Evolutionary conservation across 768 basidiomycete genomes (phyloP).

Genomic region (Lactarius quietus): DNA sequence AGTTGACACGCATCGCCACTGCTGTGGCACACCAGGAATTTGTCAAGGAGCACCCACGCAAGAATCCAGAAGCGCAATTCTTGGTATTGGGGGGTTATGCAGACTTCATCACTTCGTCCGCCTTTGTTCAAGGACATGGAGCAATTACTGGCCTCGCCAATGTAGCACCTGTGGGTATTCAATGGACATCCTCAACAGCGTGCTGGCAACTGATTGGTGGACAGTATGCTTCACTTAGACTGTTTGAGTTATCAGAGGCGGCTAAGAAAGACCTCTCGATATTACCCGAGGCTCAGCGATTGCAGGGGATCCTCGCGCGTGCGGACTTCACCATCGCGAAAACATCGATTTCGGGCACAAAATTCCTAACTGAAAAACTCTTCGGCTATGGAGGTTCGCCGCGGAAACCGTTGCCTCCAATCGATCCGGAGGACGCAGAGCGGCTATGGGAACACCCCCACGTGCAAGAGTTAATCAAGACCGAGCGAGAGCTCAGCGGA

Average conservation of each 20-base stretch:
- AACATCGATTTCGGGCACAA: constrained; percentile 77
- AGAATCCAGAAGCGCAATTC: constrained; percentile 64
- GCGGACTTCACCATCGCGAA: constrained; percentile 81
- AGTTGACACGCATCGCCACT: constrained; percentile 79
- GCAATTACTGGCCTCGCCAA: constrained; percentile 91
- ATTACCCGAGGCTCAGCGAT: constrained; percentile 62
- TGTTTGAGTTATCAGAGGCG: constrained; percentile 60
- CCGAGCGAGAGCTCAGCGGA: constrained; percentile 57
- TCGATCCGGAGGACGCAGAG: constrained; percentile 50
- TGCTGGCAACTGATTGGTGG: constrained; percentile 1
- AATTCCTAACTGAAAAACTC: constrained; percentile 67
- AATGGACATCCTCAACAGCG: not conserved
- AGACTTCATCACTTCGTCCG: constrained; percentile 77
- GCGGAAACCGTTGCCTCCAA: constrained; percentile 73
- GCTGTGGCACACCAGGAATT: constrained; percentile 58
- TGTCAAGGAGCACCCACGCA: constrained; percentile 58
- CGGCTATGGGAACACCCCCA: constrained; percentile 72
- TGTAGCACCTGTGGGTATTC: constrained; percentile 59
- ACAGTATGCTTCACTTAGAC: constrained; percentile 55
- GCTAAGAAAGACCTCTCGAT: constrained; percentile 52
- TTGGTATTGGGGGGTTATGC: constrained; percentile 81
- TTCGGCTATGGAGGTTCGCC: constrained; percentile 80
- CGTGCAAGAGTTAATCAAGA: constrained; percentile 59
- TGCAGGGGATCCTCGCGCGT: constrained; percentile 79
- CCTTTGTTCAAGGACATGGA: constrained; percentile 73